These are phyloP conservation scores for Pseudevernia furfuracea DNA, from an alignment of 495 filamentous ascomycete species.

Conservation along the genomic window DNA sequence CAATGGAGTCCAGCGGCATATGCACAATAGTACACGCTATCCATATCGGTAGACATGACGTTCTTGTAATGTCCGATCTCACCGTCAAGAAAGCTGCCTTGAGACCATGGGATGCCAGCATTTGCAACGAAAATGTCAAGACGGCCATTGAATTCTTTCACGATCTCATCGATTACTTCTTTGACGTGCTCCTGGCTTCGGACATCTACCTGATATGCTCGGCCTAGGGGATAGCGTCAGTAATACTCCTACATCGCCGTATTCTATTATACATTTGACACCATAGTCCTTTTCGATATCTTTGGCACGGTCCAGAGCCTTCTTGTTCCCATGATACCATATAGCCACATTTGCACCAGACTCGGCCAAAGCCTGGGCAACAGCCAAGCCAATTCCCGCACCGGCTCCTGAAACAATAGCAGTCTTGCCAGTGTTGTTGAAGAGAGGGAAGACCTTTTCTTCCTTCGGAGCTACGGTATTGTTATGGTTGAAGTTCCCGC, in stretches of 20 bases:
- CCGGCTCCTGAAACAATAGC: constrained; percentile 78
- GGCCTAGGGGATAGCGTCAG: constrained; percentile 41
- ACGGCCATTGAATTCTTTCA: constrained; percentile 63
- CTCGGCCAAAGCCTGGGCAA: constrained; percentile 72
- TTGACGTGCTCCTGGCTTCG: constrained; percentile 52
- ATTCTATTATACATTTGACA: constrained; percentile 57
- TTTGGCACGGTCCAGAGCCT: constrained; percentile 59
- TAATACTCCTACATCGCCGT: not conserved
- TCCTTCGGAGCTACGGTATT: constrained; percentile 53
- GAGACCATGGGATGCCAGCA: constrained; percentile 66
- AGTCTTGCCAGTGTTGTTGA: constrained; percentile 76
- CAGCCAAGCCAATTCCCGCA: constrained; percentile 70
- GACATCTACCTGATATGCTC: constrained; percentile 68
- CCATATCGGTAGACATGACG: constrained; percentile 67
- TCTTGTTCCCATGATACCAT: constrained; percentile 76
- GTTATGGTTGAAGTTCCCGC: constrained; percentile 47
- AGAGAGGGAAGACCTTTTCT: constrained; percentile 63
- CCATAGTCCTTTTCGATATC: constrained; percentile 68
- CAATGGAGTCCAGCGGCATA: constrained; percentile 67
- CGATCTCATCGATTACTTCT: constrained; percentile 47
- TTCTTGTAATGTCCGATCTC: constrained; percentile 56
- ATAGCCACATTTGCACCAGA: constrained; percentile 82
- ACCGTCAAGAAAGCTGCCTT: constrained; percentile 61
- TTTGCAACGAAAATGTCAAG: constrained; percentile 79
- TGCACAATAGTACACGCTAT: constrained; percentile 78